Evolutionary conservation across 176 grass and related monocot species (phyloP), one percentile per base, ranked within the genome.

Genomic region (Elaeis guineensis): DNA sequence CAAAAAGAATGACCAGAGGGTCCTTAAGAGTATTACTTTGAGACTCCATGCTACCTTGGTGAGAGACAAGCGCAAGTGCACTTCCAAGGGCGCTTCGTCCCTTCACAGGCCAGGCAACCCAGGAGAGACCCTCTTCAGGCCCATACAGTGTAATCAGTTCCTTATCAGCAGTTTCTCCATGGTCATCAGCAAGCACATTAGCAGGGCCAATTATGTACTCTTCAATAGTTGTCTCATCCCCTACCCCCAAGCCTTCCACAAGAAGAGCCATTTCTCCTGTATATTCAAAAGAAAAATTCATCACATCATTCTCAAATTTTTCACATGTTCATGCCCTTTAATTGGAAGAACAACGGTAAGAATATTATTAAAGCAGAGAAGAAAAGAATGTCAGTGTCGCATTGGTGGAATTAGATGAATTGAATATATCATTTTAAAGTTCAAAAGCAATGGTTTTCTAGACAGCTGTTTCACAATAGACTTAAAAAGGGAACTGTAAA

Each of bases 261-360:
- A 95, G 86, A 77, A 95, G 86, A 48, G 90, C 80, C 83, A 95
- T 82, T 72, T 95, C 90, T 67, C 86, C 90, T 95, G 77, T 58
- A 5, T 35, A 80, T 52, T 79, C 73, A 17, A 32, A 82, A 64
- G 15, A 64, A 64, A 50, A 64, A 14, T 12, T 44, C 9, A 44
- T 14, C 35, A 44, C 35, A 44, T 44, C 6, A 44, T 44, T 44
- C 35, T 44, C 11, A 44, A 44, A 44, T 44, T 44, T 44, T 1
- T 12, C 11, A 12, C 35, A 12, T 44, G 9, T 44, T 44, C 35
- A 44, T 44, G 35, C 35, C 35, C 1, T 44, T 44, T 44, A 44
- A 44, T 44, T 44, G 35, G 11, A 44, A 44, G 35, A 44, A 44
- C 2, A 44, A 44, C 1, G 2, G 35, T 3, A 12, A 44, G 11